Conservation (phyloP, 257 asterid species). For the Gardenia jasminoides region DNA sequence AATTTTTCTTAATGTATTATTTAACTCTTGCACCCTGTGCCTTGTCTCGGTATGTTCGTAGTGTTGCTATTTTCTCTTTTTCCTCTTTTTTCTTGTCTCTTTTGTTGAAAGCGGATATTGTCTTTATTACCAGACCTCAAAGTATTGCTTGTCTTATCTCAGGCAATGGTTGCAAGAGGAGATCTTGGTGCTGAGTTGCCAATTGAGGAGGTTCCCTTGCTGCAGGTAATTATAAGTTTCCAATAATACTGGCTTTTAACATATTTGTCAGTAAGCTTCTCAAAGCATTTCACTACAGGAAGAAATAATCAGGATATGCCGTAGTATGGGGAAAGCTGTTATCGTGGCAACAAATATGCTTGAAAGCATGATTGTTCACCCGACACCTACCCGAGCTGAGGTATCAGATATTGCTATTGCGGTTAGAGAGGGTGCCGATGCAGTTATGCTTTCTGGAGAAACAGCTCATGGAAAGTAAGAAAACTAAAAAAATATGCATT, state of each 20-base stretch:
- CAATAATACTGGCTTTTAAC: background rate
- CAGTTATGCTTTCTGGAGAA: conserved; percentile 99
- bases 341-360: conserved; percentile 99
- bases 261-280: background rate
- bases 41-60: background rate
- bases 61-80: background rate
- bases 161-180: conserved; percentile 99
- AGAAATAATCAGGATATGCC: conserved; percentile 84
- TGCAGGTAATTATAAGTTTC: conserved; percentile 59
- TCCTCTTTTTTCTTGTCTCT: background rate
- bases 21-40: background rate
- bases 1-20: background rate
- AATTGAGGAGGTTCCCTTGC: conserved; percentile 90
- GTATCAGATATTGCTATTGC: conserved; percentile 97
- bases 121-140: conserved; percentile 15
- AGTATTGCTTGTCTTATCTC: conserved; percentile 20
- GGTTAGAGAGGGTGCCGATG: conserved; percentile 95
- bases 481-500: conserved; percentile 1
- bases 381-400: conserved; percentile 98
- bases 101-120: background rate
- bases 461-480: conserved; percentile 98
- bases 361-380: conserved; percentile 98
- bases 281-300: conserved; percentile 48
- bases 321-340: conserved; percentile 99
- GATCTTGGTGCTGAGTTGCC: conserved; percentile 99